phyloP scores from a whole-genome alignment of 2,329 filamentous ascomycete species.

The Leptographium lundbergii region DNA sequence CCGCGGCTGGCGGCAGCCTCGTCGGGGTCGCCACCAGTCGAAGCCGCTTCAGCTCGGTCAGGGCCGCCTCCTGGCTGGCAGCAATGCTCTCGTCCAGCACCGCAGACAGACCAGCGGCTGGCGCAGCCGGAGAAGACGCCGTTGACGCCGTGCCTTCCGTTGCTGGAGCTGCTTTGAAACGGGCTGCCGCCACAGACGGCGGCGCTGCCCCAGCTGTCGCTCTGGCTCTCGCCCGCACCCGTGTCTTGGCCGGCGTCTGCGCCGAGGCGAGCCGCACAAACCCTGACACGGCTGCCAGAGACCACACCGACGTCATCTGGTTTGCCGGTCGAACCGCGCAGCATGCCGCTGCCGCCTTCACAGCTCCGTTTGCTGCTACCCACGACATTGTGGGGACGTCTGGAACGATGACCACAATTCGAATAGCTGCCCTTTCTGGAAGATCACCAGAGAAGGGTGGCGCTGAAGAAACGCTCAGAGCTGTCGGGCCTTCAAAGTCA shows the following conservation, averaged over 20 bases:
- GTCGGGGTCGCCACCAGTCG: constrained; percentile 5
- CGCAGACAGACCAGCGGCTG: constrained; percentile 1
- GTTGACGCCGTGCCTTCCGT: neutral
- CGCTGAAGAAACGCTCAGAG: no score
- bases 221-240: constrained; percentile 1
- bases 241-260: constrained; percentile 4
- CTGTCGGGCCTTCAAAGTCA: no score
- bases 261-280: constrained; percentile 8
- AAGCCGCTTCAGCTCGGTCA: constrained; percentile 11
- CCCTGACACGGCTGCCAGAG: neutral
- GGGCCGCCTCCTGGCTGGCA: constrained; percentile 8
- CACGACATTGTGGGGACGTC: constrained; percentile 6
- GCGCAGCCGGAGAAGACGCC: neutral
- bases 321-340: constrained; percentile 4
- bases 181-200: neutral
- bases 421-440: neutral
- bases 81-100: constrained; percentile 1
- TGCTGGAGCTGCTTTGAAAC: neutral
- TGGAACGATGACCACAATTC: neutral
- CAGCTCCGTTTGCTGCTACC: constrained; percentile 8
- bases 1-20: neutral
- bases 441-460: no score
- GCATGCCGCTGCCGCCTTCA: constrained; percentile 7
- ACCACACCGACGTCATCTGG: neutral
- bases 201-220: neutral